Evolutionary conservation across 2,329 filamentous ascomycete species (phyloP), one percentile per base, ranked within the genome.

Genomic region (Aschersonia sp.): DNA sequence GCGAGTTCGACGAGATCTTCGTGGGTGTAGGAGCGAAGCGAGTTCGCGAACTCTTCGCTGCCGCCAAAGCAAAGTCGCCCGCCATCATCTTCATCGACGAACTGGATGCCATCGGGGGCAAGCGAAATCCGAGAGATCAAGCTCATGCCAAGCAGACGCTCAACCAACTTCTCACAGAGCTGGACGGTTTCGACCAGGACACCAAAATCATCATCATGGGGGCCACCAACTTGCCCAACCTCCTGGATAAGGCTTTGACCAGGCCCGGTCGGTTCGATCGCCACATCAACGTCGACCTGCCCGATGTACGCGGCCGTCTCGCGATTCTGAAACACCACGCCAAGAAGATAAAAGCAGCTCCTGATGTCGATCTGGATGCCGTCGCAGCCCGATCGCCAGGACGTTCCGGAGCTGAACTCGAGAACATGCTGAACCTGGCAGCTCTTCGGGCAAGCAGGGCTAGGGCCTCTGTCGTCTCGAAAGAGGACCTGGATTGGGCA

Each of bases 1-100:
- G 88, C 50, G 92, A 98, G 64, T 98, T 98, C 61, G 92, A 98
- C 60, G 92, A 98, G 66, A 84, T 98, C 47, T 98, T 96, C 60
- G 94, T 98, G 38, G 92, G 92, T 61, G 92, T 98, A 47, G 89
- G 89, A 61, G 89, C 89, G 44, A 95, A 98, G 73, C 85, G 92
- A 59, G 91, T 98, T 45, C 87, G 92, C 50, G 92, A 96, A 52
- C 77, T 95, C n/a, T 94, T 95, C 64, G 69, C 74, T 44, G 80
- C 85, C 48, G 91, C 91, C 54, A 86, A 89, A 55, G 65, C 74
- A 53, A 96, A 97, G 69, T 82, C 89, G 3, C 91, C 91, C 30
- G 78, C 87, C 12, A 98, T 98, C 65, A 84, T 97, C 52, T 96
- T 95, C 70, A 94, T 94, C 55, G 91, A 96, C 61, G 89, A 95